Evolutionary conservation across 2,329 filamentous ascomycete genomes (phyloP).

Genomic region (Xylaria sp.): DNA sequence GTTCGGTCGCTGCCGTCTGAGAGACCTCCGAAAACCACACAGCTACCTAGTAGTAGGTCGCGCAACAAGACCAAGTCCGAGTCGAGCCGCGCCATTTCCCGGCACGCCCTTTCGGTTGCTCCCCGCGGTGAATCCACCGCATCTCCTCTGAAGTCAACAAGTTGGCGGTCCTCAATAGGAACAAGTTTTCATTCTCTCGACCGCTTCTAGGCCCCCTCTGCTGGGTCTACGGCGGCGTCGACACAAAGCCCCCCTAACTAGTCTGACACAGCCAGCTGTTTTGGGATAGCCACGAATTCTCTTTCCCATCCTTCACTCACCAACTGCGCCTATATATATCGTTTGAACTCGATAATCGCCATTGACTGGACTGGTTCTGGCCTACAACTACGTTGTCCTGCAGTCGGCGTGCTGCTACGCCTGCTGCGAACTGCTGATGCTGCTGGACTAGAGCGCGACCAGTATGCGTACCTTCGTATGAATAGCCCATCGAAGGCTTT

Average conservation of each 20-base stretch:
- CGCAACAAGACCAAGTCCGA: not conserved
- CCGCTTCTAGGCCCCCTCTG: conserved; percentile 92
- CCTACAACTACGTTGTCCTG: conserved; percentile 36
- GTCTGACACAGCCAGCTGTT: conserved; percentile 50
- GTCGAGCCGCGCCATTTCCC: conserved; percentile 45
- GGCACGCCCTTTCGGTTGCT: conserved; percentile 37
- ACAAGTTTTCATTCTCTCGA: conserved; percentile 79
- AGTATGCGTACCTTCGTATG: conserved; percentile 51
- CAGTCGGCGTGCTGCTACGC: conserved; percentile 54
- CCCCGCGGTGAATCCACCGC: conserved; percentile 47
- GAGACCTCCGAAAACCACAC: conserved; percentile 4
- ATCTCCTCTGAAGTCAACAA: conserved; percentile 71
- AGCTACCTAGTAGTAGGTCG: not conserved
- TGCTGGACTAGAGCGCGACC: conserved; percentile 42
- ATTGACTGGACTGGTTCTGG: conserved; percentile 35
- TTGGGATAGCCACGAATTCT: conserved; percentile 46
- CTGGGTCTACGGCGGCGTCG: conserved; percentile 96
- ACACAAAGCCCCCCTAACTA: conserved; percentile 98
- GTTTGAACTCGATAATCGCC: conserved; percentile 15
- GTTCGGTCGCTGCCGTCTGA: not conserved
- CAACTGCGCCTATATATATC: conserved; percentile 26
- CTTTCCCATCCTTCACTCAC: conserved; percentile 5
- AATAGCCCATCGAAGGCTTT: conserved; percentile 49
- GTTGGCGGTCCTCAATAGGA: conserved; percentile 87
- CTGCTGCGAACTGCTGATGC: conserved; percentile 49